Evolutionary conservation across 176 grass and related monocot species (phyloP).

Genomic region (Paspalum vaginatum): DNA sequence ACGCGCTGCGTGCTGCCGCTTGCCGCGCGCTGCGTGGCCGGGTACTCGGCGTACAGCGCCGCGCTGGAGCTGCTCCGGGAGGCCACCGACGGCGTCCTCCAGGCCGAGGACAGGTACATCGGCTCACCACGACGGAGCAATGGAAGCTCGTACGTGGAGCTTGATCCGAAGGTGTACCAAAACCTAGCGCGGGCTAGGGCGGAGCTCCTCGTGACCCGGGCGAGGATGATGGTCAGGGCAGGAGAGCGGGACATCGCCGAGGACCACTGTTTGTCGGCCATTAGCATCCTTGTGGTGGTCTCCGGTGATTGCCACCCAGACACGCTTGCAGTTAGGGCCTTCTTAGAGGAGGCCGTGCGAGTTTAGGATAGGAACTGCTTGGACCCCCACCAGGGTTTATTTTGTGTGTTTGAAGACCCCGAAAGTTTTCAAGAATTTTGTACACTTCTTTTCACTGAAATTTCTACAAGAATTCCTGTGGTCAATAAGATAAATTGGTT

Average conservation of each 20-base stretch:
- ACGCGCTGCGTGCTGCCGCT: conserved; percentile 14
- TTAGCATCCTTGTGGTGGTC: conserved; percentile 64
- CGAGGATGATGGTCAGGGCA: conserved; percentile 54
- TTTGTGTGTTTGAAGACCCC: neutral
- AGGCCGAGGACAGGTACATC: conserved; percentile 40
- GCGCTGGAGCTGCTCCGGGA: conserved; percentile 56
- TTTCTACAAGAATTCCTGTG: neutral
- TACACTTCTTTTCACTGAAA: neutral
- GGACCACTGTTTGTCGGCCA: conserved; percentile 47
- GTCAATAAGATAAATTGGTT: neutral
- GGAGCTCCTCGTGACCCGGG: conserved; percentile 46
- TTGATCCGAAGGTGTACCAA: conserved; percentile 36
- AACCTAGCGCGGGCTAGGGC: conserved; percentile 45
- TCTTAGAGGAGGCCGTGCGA: conserved; percentile 26
- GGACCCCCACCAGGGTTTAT: neutral
- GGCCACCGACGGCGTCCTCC: conserved; percentile 38
- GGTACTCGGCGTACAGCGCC: conserved; percentile 33
- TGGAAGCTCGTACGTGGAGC: neutral
- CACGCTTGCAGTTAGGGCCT: conserved; percentile 25
- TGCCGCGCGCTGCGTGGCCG: conserved; percentile 18
- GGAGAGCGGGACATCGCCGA: conserved; percentile 46
- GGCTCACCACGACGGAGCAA: neutral
- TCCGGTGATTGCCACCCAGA: conserved; percentile 49
- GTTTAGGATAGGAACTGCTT: neutral
- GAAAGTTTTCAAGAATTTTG: neutral